Conservation (phyloP, 768 basidiomycete species). For the Pisolithus orientalis region DNA sequence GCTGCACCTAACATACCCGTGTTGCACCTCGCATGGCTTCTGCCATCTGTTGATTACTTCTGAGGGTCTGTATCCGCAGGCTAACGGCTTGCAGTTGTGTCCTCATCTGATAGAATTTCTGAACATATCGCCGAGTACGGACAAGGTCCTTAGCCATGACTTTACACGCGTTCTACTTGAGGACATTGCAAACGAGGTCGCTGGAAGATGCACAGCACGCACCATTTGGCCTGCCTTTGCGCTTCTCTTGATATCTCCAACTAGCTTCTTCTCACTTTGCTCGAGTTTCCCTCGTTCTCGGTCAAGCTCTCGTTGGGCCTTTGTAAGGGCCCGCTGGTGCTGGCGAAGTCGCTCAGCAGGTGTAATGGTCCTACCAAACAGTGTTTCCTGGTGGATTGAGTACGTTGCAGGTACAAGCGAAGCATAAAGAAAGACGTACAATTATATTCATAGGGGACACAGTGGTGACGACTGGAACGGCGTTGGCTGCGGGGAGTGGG, state of each 20-base stretch:
- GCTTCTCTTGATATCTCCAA: slow-evolving; percentile 92
- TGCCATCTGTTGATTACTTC: slow-evolving; percentile 99
- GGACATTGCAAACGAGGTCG: slow-evolving; percentile 13
- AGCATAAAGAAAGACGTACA: slow-evolving; percentile 29
- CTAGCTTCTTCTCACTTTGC: slow-evolving; percentile 93
- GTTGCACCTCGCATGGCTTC: slow-evolving; percentile 99
- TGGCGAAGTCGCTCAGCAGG: slow-evolving; percentile 95
- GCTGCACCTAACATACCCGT: slow-evolving; percentile 51
- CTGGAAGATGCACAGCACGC: slow-evolving; percentile 12
- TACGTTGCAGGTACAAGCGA: not conserved
- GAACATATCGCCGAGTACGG: slow-evolving; percentile 88
- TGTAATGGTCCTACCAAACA: slow-evolving; percentile 91
- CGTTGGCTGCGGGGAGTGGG: too few relatives aligned
- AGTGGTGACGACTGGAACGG: too few relatives aligned
- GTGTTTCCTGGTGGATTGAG: slow-evolving; percentile 63
- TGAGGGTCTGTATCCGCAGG: slow-evolving; percentile 89
- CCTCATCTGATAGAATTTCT: slow-evolving; percentile 99
- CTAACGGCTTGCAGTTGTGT: slow-evolving; percentile 96
- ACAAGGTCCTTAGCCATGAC: slow-evolving; percentile 99
- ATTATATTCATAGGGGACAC: slow-evolving; percentile 65
- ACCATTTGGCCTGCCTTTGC: slow-evolving; percentile 96
- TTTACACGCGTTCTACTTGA: slow-evolving; percentile 90
- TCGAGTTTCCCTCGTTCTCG: slow-evolving; percentile 92
- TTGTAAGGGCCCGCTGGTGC: slow-evolving; percentile 92
- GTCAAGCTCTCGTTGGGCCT: slow-evolving; percentile 97